Conservation (phyloP, 306 rosid genomes). For the Arachis stenosperma region DNA sequence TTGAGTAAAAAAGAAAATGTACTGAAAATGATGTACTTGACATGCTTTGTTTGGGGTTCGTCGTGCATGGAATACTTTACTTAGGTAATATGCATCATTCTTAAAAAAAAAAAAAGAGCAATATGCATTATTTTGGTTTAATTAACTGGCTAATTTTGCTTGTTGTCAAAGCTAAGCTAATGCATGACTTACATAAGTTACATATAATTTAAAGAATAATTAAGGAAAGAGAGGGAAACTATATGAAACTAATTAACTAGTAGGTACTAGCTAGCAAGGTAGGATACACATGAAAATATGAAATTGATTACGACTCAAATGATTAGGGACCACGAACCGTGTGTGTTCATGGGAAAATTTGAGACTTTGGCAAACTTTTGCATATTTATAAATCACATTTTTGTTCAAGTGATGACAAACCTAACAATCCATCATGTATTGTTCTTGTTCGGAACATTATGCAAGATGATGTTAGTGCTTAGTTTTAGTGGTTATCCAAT, state of each 20-base stretch:
- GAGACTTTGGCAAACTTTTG: slow-evolving; percentile 24
- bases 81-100: too few species aligned
- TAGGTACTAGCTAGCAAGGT: not conserved
- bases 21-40: not conserved
- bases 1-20: too few species aligned
- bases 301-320: not conserved
- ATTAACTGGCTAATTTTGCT: not conserved
- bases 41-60: not conserved
- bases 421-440: not conserved
- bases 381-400: not conserved
- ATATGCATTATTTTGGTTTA: too few species aligned
- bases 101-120: too few species aligned
- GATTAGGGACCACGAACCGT: not conserved
- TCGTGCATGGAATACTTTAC: not conserved
- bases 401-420: slow-evolving; percentile 7
- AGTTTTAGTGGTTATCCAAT: slow-evolving; percentile 1
- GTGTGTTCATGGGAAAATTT: not conserved
- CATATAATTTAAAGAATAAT: too few species aligned
- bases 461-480: not conserved
- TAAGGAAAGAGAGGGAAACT: not conserved
- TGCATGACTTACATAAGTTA: not conserved
- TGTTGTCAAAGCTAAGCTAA: not conserved
- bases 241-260: too few species aligned
- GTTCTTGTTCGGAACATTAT: slow-evolving; percentile 4
- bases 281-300: not conserved